These are phyloP conservation scores for Syzygium syzygioides DNA, from an alignment of 441 rosid species.

Conservation along the genomic window DNA sequence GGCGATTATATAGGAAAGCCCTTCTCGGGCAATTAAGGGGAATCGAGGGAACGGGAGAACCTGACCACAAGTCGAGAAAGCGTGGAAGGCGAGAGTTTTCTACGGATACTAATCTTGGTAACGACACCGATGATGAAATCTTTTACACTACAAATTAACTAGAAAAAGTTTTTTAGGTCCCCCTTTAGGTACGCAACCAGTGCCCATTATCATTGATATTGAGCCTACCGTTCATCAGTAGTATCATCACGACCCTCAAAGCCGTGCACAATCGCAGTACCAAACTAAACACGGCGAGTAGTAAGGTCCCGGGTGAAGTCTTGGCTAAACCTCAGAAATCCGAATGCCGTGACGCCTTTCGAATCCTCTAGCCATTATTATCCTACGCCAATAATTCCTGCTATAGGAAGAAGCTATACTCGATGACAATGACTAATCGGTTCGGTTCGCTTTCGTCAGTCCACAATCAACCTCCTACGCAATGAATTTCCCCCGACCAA, in stretches of 20 bases:
- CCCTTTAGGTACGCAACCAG: neutral
- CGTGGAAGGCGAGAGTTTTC: neutral
- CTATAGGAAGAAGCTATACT: neutral
- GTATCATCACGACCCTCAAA: neutral
- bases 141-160: rapidly evolving
- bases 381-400: neutral
- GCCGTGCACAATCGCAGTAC: rapidly evolving
- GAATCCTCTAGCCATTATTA: neutral
- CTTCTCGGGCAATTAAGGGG: neutral
- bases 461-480: neutral
- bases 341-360: neutral
- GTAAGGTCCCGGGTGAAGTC: neutral
- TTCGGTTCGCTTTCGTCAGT: neutral
- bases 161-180: neutral
- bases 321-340: neutral
- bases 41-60: neutral
- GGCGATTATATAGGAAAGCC: neutral
- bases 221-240: neutral
- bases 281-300: rapidly evolving
- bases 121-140: neutral
- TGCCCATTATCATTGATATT: neutral
- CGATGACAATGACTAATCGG: neutral
- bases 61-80: neutral
- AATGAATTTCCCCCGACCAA: neutral
- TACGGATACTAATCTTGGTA: rapidly evolving